Evolutionary conservation across 257 asterid genomes (phyloP), one percentile per base, ranked within the genome.

Genomic region (Thymus quinquecostatus): DNA sequence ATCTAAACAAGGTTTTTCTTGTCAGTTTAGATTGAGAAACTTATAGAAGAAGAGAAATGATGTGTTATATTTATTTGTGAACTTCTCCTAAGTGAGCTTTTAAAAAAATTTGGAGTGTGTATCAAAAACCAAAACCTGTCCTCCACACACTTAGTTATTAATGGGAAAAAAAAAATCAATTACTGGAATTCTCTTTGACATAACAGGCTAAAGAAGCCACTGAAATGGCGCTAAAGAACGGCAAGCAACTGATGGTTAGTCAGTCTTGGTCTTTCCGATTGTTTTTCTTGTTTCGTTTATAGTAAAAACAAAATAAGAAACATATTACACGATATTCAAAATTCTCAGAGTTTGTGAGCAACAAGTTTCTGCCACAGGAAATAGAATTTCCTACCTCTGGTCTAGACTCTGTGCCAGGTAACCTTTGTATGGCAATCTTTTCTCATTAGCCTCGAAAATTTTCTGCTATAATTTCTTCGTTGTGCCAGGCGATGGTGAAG

Each of bases 321-420:
- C 60, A 63, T 69, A 60, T 93, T 59, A 80, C 21, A 21, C 21
- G 21, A 21, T 21, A 21, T 21, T 21, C 68, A 53, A 51, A 77
- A 77, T 72, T 79, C 82, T 64, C 84, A 74, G 88, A 83, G 79
- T 83, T 77, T 81, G 87, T 86, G 89, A 87, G 91, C 84, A 82
- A 87, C 85, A 56, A 84, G 88, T 86, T 90, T 92, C 81, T 90
- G 76, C 84, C 82, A 79, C 97, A 90, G 97, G 98, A 93, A 86
- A 89, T 93, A 69, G 96, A 93, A 79, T 89, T 90, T 79, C 98
- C 98, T 32, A 91, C 97, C 29, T 86, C 98, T 71, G 96, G 97
- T 62, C 77, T 93, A 79, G 86, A 82, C 64, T 93, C 97, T 43
- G 97, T 93, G 44, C 96, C 97, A 86, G 98, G 97, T 90, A 71